A percentile compares a stretch with the other conserved stretches of the same genome.
Conservation (phyloP, 2,329 filamentous ascomycete genomes). For the Fusarium udum region DNA sequence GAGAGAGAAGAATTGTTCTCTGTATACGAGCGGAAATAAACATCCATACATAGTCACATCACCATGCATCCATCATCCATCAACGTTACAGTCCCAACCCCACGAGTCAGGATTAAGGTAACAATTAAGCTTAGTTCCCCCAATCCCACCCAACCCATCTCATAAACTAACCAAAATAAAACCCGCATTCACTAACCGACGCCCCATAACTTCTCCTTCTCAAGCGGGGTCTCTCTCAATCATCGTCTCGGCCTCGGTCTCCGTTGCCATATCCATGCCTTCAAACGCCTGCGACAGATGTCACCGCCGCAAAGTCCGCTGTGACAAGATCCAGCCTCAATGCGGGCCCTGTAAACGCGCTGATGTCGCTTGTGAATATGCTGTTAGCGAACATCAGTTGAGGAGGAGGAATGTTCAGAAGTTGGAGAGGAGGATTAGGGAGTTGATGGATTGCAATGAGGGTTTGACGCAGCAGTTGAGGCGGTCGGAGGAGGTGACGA, state of each 20-base stretch:
- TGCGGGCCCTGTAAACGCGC: conserved; percentile 51
- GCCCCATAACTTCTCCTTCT: conserved; percentile 9
- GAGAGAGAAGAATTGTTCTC: too few species aligned
- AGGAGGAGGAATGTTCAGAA: conserved; percentile 47
- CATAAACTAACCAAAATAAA: neutral
- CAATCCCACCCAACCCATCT: neutral
- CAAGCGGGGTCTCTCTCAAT: conserved; percentile 25
- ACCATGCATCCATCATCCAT: neutral
- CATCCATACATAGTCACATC: neutral
- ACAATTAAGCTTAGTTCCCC: conserved; percentile 22
- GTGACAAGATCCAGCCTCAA: conserved; percentile 51
- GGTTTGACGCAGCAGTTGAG: conserved; percentile 18
- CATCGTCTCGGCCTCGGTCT: conserved; percentile 27
- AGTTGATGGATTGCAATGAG: conserved; percentile 46
- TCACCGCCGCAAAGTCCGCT: conserved; percentile 53
- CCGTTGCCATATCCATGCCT: conserved; percentile 24
- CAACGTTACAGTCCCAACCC: neutral
- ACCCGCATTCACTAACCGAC: neutral
- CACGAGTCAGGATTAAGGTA: conserved; percentile 29
- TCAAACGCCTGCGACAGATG: conserved; percentile 51
- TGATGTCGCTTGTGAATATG: conserved; percentile 48
- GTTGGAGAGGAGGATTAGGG: conserved; percentile 47
- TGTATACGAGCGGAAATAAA: neutral
- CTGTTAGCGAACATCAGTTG: conserved; percentile 44
- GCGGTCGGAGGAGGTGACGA: neutral